A percentile compares a stretch with the other conserved stretches of the same genome.
Evolutionary conservation across 2,329 filamentous ascomycete genomes (phyloP).

Genomic region (Claviceps monticola): DNA sequence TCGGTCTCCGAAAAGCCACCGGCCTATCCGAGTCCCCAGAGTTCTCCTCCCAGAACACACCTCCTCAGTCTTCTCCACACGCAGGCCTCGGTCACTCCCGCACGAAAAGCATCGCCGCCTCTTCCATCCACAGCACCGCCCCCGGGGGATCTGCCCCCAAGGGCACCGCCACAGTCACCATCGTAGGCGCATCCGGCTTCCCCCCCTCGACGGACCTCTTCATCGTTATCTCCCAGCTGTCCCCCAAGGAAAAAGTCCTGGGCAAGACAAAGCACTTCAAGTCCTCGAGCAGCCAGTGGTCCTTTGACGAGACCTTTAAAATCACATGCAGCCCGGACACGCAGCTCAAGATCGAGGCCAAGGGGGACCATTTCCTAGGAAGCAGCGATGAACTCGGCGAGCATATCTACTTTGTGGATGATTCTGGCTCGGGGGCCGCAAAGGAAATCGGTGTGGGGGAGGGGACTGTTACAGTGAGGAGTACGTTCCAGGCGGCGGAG

Average conservation of each 20-base stretch:
- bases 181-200: slow-evolving; percentile 68
- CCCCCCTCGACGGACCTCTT: slow-evolving; percentile 67
- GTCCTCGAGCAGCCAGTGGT: slow-evolving; percentile 47
- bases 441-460: slow-evolving; percentile 62
- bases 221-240: slow-evolving; percentile 54
- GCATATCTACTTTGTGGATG: slow-evolving; percentile 80
- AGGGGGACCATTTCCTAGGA: slow-evolving; percentile 73
- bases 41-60: slow-evolving; percentile 11
- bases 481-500: slow-evolving; percentile 49
- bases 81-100: slow-evolving; percentile 29
- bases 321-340: slow-evolving; percentile 65
- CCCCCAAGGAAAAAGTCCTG: slow-evolving; percentile 60
- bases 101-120: slow-evolving; percentile 45
- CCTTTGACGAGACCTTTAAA: slow-evolving; percentile 69
- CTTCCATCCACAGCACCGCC: slow-evolving; percentile 52
- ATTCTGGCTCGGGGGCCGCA: slow-evolving; percentile 51
- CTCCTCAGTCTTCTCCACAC: slow-evolving; percentile 15
- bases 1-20: slow-evolving; percentile 28
- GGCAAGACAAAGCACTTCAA: slow-evolving; percentile 92
- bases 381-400: slow-evolving; percentile 77
- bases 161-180: slow-evolving; percentile 67
- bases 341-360: slow-evolving; percentile 75
- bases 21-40: slow-evolving; percentile 21
- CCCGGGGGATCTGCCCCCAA: slow-evolving; percentile 41
- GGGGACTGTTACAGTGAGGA: slow-evolving; percentile 60